phyloP scores from a whole-genome alignment of 1,284 basidiomycete species.

The Takashimella koratensis region DNA sequence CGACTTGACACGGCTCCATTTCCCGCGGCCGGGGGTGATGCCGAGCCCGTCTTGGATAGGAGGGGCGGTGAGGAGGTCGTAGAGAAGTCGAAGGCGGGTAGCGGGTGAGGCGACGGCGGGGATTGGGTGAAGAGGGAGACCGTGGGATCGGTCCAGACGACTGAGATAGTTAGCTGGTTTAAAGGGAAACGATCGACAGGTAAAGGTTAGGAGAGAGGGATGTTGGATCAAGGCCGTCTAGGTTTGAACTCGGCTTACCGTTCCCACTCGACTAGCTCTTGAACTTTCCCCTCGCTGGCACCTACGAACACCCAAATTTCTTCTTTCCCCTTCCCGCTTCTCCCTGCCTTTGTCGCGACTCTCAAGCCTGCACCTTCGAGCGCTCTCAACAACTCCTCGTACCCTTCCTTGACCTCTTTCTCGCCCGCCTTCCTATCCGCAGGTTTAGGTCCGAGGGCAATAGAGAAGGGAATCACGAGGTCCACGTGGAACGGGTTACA shows the following conservation, averaged over 20 bases:
- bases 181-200: neutral
- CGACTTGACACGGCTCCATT: conserved; percentile 74
- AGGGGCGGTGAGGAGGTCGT: conserved; percentile 69
- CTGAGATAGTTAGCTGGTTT: conserved; percentile 13
- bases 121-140: conserved; percentile 63
- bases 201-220: neutral
- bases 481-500: conserved; percentile 45
- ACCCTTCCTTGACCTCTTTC: conserved; percentile 32
- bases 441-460: conserved; percentile 16
- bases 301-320: conserved; percentile 76
- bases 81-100: conserved; percentile 64
- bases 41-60: conserved; percentile 71
- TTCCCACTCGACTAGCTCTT: conserved; percentile 67
- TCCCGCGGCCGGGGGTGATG: conserved; percentile 62
- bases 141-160: conserved; percentile 25
- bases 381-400: conserved; percentile 30
- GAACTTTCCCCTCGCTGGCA: conserved; percentile 63
- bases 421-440: conserved; percentile 19
- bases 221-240: neutral
- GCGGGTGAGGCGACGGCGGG: conserved; percentile 57
- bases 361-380: conserved; percentile 38
- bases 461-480: conserved; percentile 41
- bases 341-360: conserved; percentile 30
- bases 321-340: conserved; percentile 53
- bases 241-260: no score